Base-by-base conservation (phyloP, 768 basidiomycete species). In the Boletus huronensis region DNA sequence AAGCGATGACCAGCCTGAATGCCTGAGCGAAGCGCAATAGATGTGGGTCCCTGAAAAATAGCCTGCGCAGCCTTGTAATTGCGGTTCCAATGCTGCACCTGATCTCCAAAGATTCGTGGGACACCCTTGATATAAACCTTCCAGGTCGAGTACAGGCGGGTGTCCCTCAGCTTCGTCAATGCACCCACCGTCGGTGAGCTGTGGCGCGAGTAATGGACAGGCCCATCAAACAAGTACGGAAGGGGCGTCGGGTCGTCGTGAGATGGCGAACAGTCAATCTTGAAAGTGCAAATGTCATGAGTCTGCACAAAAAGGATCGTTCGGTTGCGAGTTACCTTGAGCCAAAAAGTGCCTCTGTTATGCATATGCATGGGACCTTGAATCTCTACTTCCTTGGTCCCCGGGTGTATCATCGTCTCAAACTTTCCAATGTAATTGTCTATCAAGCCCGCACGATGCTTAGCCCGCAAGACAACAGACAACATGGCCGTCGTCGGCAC, bases 121-220 rank as follows among this genome's bases (percentile, higher is more conserved):
- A 89, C 67, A 19, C 82, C 85, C 50, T 77, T 77, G 65, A 90
- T 73, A 61, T 82, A 85, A 58, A 84, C 48, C 65, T 90, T 90
- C 89, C 90, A 91, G 1, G 89, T 91, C 35, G 85, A 83, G 64
- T 90, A 90, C 23, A 88, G 73, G 0, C 85, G 81, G 0, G 74
- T 76, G 56, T 82, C 80, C 62, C 82, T 78, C 50, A 85, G 67
- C 55, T 82, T 80, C 17, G 87, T 84, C 31, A 90, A 69, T 5
- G 70, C 73, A 26, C 88, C 89, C 40, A 88, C 77, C 0, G 83
- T 84, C 0, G 87, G 88, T 4, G 87, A 89, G 69, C 74, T 81
- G 64, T 91, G 88, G 5, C 80, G 75, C 13, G 88, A 83, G 68
- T 77, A 90, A 47, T 85, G 84, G 50, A 87, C 75, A 28, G 88